phyloP scores from a whole-genome alignment of 805 yeast genomes.

The Kodamaea hsintzibuensis region DNA sequence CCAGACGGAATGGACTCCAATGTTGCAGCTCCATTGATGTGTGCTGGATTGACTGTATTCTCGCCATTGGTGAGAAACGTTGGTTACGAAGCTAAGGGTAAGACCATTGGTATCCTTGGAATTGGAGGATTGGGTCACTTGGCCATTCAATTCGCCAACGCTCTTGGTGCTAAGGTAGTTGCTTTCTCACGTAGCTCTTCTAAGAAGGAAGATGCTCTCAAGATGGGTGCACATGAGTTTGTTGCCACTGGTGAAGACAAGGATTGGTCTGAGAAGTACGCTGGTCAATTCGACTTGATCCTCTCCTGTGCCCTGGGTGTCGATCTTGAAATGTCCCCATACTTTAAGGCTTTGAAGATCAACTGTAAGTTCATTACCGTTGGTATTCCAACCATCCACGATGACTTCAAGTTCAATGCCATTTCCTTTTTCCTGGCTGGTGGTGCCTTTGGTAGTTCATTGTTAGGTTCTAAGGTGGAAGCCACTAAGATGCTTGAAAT shows the following conservation, averaged over 20 bases:
- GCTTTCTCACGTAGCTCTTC: slow-evolving; percentile 53
- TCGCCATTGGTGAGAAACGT: slow-evolving; percentile 58
- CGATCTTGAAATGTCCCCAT: slow-evolving; percentile 48
- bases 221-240: slow-evolving; percentile 54
- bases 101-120: slow-evolving; percentile 54
- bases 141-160: slow-evolving; percentile 57
- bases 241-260: slow-evolving; percentile 53
- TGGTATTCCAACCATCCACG: slow-evolving; percentile 58
- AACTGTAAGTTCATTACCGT: slow-evolving; percentile 62
- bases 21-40: slow-evolving; percentile 69
- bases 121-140: slow-evolving; percentile 60
- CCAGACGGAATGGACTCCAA: slow-evolving; percentile 50
- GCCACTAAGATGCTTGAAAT: slow-evolving; percentile 65
- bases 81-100: slow-evolving; percentile 42
- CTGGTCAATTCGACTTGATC: slow-evolving; percentile 48
- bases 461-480: slow-evolving; percentile 62
- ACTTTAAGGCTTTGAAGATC: slow-evolving; percentile 53
- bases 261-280: slow-evolving; percentile 39
- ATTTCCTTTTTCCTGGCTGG: slow-evolving; percentile 52
- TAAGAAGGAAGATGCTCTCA: slow-evolving; percentile 49
- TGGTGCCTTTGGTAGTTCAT: slow-evolving; percentile 56
- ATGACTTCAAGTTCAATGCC: slow-evolving; percentile 47
- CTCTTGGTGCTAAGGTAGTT: slow-evolving; percentile 59
- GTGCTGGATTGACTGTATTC: slow-evolving; percentile 76
- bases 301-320: slow-evolving; percentile 55